Base-by-base conservation (phyloP, 805 yeast species). In the Wickerhamiella musiphila region DNA sequence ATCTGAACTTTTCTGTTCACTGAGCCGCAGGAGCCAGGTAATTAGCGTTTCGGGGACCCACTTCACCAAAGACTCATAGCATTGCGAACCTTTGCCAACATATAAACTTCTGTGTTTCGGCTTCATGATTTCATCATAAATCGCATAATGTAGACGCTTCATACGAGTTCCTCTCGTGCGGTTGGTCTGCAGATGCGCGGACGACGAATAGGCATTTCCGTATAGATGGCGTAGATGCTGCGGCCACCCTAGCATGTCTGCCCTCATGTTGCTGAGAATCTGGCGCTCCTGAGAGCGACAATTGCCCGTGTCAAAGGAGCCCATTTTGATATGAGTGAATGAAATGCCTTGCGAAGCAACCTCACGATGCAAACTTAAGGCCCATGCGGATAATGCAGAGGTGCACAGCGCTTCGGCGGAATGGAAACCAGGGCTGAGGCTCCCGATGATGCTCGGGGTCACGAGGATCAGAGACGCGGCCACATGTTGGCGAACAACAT, bases 371-470 rank as follows among this genome's bases (percentile, higher is more conserved):
- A 67, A 42, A 21, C 60, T 49, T 12, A 51, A 38, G 5, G 64
- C 51, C 13, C 66, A 37, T 0, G 57, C 35, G 4, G 53, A 39
- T 23, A 73, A 37, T 2, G 68, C 57, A 23, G 60, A 60, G 20
- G 63, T 63, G n/a, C 66, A 62, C 22, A 73, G 46, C 18, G 69
- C 58, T 39, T 75, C 83, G 0, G 77, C 65, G 1, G 73, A 66
- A 47, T 74, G 78, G 54, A 67, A 75, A 5, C 78, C 74, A 29
- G 74, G 54, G 21, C 60, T 51, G 34, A 75, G 51, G 2, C 67
- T 52, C 28, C 73, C 61, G 18, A 70, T 60, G 31, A 75, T 67
- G 29, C 60, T 61, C 3, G 81, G 77, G 10, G 69, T 60, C 12
- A 74, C 44, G 15, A 69, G 46, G 17, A 75, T 53, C 17, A 70